Evolutionary conservation across 2,329 filamentous ascomycete species (phyloP).

Genomic region (Aspergillus sp.): DNA sequence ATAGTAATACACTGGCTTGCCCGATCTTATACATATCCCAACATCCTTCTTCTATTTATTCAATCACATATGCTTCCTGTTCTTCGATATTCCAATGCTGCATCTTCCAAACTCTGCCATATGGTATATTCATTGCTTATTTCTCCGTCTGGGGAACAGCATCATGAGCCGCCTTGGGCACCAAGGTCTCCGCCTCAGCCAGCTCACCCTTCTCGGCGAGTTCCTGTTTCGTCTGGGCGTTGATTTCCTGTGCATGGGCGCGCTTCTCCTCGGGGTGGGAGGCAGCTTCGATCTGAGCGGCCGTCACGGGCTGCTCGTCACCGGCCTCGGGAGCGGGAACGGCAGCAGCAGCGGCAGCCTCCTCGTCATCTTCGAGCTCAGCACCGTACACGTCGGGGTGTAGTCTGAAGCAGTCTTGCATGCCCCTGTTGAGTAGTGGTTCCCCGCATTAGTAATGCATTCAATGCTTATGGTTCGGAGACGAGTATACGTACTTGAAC

Average conservation of each 20-base stretch:
- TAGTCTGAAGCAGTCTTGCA: conserved; percentile 95
- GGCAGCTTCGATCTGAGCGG: conserved; percentile 29
- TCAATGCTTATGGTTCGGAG: not conserved
- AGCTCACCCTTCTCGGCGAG: conserved; percentile 25
- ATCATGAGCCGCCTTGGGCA: conserved; percentile 56
- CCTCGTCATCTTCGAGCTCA: conserved; percentile 77
- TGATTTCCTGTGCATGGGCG: conserved; percentile 26
- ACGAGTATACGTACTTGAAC: conserved; percentile 73
- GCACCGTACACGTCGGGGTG: conserved; percentile 92
- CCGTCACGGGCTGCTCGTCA: conserved; percentile 23
- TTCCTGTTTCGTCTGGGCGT: conserved; percentile 26
- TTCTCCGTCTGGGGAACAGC: conserved; percentile 23
- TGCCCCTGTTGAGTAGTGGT: conserved; percentile 61
- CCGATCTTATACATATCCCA: not conserved
- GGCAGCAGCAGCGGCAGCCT: conserved; percentile 33
- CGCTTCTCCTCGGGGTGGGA: conserved; percentile 30
- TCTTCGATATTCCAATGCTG: not conserved
- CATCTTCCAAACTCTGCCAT: not conserved
- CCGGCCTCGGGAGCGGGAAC: conserved; percentile 28
- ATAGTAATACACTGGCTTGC: conserved; percentile 5
- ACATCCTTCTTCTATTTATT: not conserved
- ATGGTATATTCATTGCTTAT: conserved; percentile 11
- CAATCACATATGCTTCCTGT: not conserved
- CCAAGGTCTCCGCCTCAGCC: conserved; percentile 46
- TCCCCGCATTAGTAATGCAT: conserved; percentile 14